A percentile compares a stretch with the other conserved stretches of the same genome.
Evolutionary conservation across 805 yeast genomes (phyloP).

Genomic region (Maudiozyma pseudohumilis): DNA sequence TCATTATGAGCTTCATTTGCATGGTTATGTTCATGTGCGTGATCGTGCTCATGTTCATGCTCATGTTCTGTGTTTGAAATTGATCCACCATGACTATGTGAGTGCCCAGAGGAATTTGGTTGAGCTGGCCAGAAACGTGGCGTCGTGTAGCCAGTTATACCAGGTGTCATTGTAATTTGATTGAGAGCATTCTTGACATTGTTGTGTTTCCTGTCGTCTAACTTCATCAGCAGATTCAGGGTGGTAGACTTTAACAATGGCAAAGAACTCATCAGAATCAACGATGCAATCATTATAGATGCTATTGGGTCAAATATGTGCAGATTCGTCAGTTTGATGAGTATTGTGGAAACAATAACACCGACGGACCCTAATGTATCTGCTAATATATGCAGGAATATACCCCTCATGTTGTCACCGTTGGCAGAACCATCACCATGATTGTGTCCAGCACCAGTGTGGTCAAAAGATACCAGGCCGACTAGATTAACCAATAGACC

Average conservation of each 20-base stretch:
- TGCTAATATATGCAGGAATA: conserved; percentile 85
- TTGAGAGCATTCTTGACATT: conserved; percentile 53
- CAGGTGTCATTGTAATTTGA: conserved; percentile 61
- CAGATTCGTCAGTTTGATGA: conserved; percentile 56
- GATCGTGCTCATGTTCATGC: conserved; percentile 3
- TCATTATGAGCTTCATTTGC: too few species aligned
- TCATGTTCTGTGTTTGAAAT: conserved; percentile 10
- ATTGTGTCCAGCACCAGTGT: conserved; percentile 46
- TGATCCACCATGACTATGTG: conserved; percentile 23
- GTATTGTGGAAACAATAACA: conserved; percentile 80
- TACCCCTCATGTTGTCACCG: conserved; percentile 81
- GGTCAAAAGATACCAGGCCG: conserved; percentile 91
- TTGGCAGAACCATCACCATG: conserved; percentile 5
- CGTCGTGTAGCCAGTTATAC: conserved; percentile 74
- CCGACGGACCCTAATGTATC: conserved; percentile 97
- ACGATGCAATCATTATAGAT: conserved; percentile 71
- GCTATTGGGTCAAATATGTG: conserved; percentile 88
- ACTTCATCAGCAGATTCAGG: conserved; percentile 52
- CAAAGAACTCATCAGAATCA: conserved; percentile 71
- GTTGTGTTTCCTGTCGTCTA: conserved; percentile 51
- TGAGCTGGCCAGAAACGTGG: conserved; percentile 84
- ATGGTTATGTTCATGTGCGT: conserved; percentile 7
- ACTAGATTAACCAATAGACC: conserved; percentile 85
- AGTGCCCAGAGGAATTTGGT: conserved; percentile 18
- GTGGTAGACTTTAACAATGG: conserved; percentile 82